Base-by-base conservation (phyloP, 805 yeast species). In the Alloascoidea africana region DNA sequence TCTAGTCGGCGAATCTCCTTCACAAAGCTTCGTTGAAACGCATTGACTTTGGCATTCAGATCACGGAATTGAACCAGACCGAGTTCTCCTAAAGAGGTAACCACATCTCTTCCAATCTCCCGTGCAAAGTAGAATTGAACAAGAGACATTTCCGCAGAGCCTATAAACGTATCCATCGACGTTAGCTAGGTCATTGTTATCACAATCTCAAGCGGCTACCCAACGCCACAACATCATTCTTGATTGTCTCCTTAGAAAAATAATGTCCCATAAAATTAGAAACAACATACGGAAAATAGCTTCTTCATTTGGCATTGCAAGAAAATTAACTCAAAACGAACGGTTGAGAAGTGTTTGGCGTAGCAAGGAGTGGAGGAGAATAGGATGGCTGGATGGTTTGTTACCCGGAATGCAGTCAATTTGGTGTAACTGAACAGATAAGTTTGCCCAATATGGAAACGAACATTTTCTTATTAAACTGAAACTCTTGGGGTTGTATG, bases 111-210 rank as follows among this genome's bases (percentile, higher is more conserved):
- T 4, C 94, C 73, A 34, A 82, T 77, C 59, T 91, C 99, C 17
- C 83, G 76, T 5, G 97, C 89, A 42, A 91, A 74, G 56, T 84
- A 89, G 47, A 91, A 66, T 63, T 91, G 96, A 38, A 89, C 81
- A 49, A 87, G 70, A 36, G 94, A 74, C 97, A 91, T 93, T 52
- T 83, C 94, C 78, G 97, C 97, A 41, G 97, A 87, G 67, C 96
- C 66, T 62, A 27, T 27, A 40, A 37, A 13, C n/a, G n/a, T 38
- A 8, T 23, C n/a, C 17, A 14, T 4, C n/a, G n/a, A n/a, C n/a
- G n/a, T n/a, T n/a, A n/a, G n/a, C n/a, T n/a, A n/a, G n/a, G n/a
- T n/a, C n/a, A n/a, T n/a, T n/a, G n/a, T n/a, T n/a, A n/a, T n/a
- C n/a, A n/a, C n/a, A n/a, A n/a, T n/a, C n/a, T n/a, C n/a, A n/a